Conservation (phyloP, 2,329 filamentous ascomycete species). For the Phyllosticta citriasiana region DNA sequence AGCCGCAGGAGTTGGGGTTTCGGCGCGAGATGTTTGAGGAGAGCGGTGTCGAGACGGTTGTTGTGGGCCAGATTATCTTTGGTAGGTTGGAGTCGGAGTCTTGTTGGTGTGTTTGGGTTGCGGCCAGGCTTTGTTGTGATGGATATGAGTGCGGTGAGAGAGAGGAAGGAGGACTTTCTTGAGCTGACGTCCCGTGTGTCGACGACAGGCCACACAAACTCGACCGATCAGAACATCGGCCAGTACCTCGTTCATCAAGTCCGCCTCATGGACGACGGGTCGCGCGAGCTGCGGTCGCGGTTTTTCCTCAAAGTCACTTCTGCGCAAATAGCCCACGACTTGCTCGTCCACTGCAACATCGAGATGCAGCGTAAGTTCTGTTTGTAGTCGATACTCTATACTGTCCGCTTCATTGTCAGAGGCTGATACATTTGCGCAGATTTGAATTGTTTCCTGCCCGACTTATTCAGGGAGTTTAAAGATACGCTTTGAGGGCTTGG, state of each 20-base stretch:
- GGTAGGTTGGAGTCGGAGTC: not conserved
- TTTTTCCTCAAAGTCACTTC: not conserved
- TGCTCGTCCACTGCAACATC: not conserved
- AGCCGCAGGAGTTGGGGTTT: conserved; percentile 1
- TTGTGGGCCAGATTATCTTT: not conserved
- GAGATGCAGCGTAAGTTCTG: not conserved
- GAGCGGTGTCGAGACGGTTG: not conserved
- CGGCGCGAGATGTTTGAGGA: not conserved
- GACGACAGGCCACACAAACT: not conserved
- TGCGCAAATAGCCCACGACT: not conserved
- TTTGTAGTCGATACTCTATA: too few relatives aligned
- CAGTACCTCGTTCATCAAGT: conserved; percentile 1
- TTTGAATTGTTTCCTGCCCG: conserved; percentile 1
- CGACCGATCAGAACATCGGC: not conserved
- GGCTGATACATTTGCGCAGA: not conserved
- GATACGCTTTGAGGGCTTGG: not conserved
- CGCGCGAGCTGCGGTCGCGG: not conserved
- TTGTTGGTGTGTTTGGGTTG: not conserved
- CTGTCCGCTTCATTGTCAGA: not conserved
- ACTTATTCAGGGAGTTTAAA: not conserved
- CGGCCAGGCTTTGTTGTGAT: not conserved
- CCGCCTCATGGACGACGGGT: not conserved
- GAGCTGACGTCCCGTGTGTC: not conserved
- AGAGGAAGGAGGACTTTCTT: not conserved
- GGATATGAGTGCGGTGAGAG: not conserved